Evolutionary conservation across 768 basidiomycete species (phyloP), one percentile per base, ranked within the genome.

Genomic region (Serendipita sp.): DNA sequence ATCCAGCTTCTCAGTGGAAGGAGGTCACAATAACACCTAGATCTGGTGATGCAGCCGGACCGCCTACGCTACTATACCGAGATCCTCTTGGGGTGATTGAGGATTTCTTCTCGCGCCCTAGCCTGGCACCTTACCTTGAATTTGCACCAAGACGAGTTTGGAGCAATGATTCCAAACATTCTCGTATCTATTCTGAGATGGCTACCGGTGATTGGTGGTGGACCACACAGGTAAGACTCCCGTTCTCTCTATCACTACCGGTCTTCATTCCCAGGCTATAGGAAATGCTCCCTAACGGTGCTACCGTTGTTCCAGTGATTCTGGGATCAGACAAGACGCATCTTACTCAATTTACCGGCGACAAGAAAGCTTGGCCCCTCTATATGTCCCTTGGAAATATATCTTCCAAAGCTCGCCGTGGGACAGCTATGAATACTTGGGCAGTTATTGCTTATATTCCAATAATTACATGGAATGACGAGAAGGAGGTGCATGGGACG

Each of bases 371-470:
- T 13, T 75, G 71, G 65, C 74, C 74, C 0, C 71, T 75, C 0
- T 75, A 75, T 46, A 48, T 75, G 5, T 72, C 68, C 7, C 69
- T 75, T 45, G 74, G 74, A 0, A 75, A 75, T 65, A 68, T 75
- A 8, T 34, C 64, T 5, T 73, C 71, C 38, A 48, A 48, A 0
- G 38, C 67, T 0, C 68, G 73, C 0, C 68, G 71, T 16, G 47
- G 70, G 63, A 68, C 70, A 5, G 68, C 70, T 0, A 15, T 37
- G 0, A 66, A 63, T 1, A 69, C 70, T 0, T 66, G 38, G 0
- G 63, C 73, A 8, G 68, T 75, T 0, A 41, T 75, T 16, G 73
- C 71, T 2, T 74, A 73, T 63, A 66, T 75, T n/a, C 73, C 74
- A 1, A 63, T 46, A 11, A 38, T 13, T 2, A 34, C 67, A 16